Evolutionary conservation across 1,284 basidiomycete genomes (phyloP), one percentile per base, ranked within the genome.

Genomic region (Golubevia pallescens): DNA sequence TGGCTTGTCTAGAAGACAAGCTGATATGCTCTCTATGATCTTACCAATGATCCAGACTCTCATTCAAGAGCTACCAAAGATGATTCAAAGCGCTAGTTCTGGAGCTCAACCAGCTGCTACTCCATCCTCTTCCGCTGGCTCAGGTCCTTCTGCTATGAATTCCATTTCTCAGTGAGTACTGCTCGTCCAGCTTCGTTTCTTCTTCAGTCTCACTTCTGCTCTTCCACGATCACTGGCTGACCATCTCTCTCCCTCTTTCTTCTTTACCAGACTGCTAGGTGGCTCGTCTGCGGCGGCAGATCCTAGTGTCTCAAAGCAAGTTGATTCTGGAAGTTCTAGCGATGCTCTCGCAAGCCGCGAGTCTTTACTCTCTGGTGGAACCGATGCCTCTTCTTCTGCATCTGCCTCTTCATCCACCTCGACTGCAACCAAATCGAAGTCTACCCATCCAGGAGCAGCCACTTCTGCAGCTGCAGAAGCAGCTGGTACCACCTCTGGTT

Each of bases 41-140:
- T n/a, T 76, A 57, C 75, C 74, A 8, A 67, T 75, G 62, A 65
- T 77, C 38, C 56, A 74, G 68, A 69, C 68, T 67, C 64, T 77
- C 4, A 69, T 77, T 23, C 56, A 64, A 57, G 63, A 67, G 52
- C 60, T 77, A 14, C 70, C 74, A 8, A 34, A 58, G 42, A 64
- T 75, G 60, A 63, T 73, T 57, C 24, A 62, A 38, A 63, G 63
- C 23, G 60, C 65, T 59, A 55, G 42, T 48, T 48, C 8, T 16
- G 42, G 42, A 48, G 42, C 42, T 48, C 42, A 48, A 48, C 10
- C 16, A 13, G 42, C 16, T 16, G 42, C 8, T 16, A 48, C 42
- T 16, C 10, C 42, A 13, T 48, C 42, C 42, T 48, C 42, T 16
- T 48, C 42, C 42, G 42, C 42, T 13, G 42, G 8, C 42, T 48